Conservation (phyloP, 306 rosid genomes). For the Pyrus communis region DNA sequence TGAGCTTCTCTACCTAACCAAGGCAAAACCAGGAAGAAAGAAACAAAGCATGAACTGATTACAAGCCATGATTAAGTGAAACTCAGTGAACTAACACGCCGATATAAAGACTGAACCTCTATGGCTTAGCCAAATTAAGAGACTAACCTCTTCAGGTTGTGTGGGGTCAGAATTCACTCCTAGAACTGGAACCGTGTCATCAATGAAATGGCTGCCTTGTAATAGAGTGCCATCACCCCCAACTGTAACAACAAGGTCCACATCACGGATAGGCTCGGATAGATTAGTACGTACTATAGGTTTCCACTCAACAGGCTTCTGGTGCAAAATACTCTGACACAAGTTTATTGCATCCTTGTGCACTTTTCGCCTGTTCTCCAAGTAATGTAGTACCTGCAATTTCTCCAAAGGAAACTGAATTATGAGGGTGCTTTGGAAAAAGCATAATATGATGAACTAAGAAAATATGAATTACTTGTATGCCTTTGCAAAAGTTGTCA, state of each 20-base stretch:
- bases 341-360: slow-evolving; percentile 61
- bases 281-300: slow-evolving; percentile 39
- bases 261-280: slow-evolving; percentile 51
- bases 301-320: slow-evolving; percentile 71
- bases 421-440: neutral
- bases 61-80: slow-evolving; percentile 5
- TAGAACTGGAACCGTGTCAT: slow-evolving; percentile 67
- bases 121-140: slow-evolving; percentile 1
- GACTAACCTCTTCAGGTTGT: slow-evolving; percentile 56
- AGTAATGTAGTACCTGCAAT: slow-evolving; percentile 46
- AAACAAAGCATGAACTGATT: neutral
- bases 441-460: neutral
- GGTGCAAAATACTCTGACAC: slow-evolving; percentile 62
- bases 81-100: slow-evolving; percentile 1
- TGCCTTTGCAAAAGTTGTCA: slow-evolving; percentile 15
- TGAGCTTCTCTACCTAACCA: slow-evolving; percentile 53
- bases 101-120: slow-evolving; percentile 4
- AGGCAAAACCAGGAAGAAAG: neutral
- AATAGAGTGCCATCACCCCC: slow-evolving; percentile 96
- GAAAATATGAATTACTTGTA: neutral
- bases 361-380: slow-evolving; percentile 57
- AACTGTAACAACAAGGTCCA: slow-evolving; percentile 74
- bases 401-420: slow-evolving; percentile 14
- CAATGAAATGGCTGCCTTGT: slow-evolving; percentile 79
- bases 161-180: slow-evolving; percentile 98